phyloP scores from a whole-genome alignment of 805 yeast genomes.

The Wickerhamomyces mucosus region DNA sequence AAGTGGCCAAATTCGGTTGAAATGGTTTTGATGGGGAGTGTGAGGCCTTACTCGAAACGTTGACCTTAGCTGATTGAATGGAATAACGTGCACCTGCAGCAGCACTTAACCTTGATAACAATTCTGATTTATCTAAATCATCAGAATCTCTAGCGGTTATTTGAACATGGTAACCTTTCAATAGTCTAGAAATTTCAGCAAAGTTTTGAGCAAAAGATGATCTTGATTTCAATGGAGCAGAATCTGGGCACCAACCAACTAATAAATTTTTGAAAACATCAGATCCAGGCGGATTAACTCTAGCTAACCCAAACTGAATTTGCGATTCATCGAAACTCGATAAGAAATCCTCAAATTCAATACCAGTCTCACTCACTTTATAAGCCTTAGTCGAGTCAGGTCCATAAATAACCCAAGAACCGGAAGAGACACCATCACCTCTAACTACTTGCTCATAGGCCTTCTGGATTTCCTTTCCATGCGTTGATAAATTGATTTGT shows the following conservation, averaged over 20 bases:
- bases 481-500: conserved; percentile 48
- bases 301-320: conserved; percentile 83
- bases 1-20: not conserved
- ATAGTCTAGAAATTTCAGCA: conserved; percentile 60
- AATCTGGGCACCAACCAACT: conserved; percentile 97
- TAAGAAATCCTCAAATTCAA: conserved; percentile 66
- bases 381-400: conserved; percentile 47
- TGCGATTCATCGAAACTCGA: conserved; percentile 77
- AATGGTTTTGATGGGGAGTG: conserved; percentile 18
- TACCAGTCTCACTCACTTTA: conserved; percentile 40
- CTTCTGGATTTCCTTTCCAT: conserved; percentile 66
- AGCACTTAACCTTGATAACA: conserved; percentile 66
- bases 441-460: conserved; percentile 72
- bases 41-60: not conserved
- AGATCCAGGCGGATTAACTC: conserved; percentile 86
- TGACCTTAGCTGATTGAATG: conserved; percentile 27
- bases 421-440: conserved; percentile 46
- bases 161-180: conserved; percentile 88
- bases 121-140: conserved; percentile 74
- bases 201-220: conserved; percentile 71
- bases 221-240: conserved; percentile 72
- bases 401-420: conserved; percentile 73
- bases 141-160: conserved; percentile 92
- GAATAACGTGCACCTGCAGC: conserved; percentile 97
- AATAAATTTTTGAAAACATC: conserved; percentile 77